Percentiles rank a stretch among this genome's conserved stretches.
These are phyloP conservation scores for Limnomonas spitsbergensis DNA, from an alignment of 139 green algal species.

Conservation along the genomic window DNA sequence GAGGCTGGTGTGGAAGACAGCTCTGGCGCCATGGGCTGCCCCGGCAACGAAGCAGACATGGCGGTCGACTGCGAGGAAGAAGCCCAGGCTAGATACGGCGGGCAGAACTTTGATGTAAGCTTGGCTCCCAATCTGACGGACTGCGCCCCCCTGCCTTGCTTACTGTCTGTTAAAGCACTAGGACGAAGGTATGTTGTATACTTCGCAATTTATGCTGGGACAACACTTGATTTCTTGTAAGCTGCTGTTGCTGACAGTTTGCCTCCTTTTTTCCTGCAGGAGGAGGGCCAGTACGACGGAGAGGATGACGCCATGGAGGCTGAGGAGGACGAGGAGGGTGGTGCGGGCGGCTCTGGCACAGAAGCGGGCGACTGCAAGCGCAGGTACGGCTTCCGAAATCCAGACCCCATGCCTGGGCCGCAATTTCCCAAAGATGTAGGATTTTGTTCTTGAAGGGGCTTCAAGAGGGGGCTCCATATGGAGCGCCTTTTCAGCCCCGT, in stretches of 20 bases:
- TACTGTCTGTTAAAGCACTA: no score
- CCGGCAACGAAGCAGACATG: not conserved
- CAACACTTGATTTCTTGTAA: no score
- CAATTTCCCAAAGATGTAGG: not conserved
- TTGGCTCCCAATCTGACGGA: no score
- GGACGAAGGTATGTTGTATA: no score
- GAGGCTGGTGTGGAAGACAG: not conserved
- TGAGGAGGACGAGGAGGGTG: slow-evolving; percentile 14
- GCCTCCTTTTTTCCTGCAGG: no score
- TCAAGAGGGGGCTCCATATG: not conserved
- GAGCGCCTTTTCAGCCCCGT: not conserved
- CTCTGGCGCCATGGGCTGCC: not conserved
- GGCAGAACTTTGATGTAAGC: slow-evolving; percentile 8
- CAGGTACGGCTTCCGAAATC: no score
- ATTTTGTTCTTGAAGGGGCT: no score
- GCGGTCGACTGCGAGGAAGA: not conserved
- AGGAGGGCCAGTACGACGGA: slow-evolving; percentile 30
- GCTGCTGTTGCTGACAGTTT: no score
- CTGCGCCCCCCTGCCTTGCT: no score
- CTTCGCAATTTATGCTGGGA: no score
- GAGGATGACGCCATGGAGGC: slow-evolving; percentile 24
- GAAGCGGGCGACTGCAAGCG: no score
- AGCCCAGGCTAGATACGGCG: not conserved
- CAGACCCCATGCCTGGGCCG: not conserved
- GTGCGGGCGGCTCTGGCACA: not conserved